Percentiles rank a stretch among this genome's conserved stretches.
phyloP scores from a whole-genome alignment of 2,329 filamentous ascomycete genomes.

The Aspergillus sp. region DNA sequence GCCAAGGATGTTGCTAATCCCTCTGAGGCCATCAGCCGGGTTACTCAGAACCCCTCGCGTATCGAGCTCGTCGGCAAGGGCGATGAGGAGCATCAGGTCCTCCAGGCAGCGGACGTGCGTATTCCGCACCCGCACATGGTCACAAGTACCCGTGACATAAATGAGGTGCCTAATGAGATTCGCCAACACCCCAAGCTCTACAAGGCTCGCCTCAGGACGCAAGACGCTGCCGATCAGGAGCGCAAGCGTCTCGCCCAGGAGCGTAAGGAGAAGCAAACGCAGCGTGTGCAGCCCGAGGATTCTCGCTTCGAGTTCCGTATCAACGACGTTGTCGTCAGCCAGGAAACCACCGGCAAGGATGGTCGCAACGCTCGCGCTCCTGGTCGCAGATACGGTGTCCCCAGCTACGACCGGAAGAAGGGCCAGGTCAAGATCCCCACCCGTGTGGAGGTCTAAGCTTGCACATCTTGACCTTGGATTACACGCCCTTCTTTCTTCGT shows the following conservation, averaged over 20 bases:
- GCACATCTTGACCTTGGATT: background rate
- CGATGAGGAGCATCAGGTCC: conserved; percentile 47
- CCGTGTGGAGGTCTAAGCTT: conserved; percentile 52
- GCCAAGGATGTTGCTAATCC: conserved; percentile 34
- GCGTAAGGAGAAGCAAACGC: conserved; percentile 46
- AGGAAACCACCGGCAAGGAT: conserved; percentile 56
- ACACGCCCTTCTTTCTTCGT: background rate
- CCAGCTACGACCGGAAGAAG: conserved; percentile 63
- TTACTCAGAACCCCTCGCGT: conserved; percentile 31
- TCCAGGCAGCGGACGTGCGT: conserved; percentile 63
- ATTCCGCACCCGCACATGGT: conserved; percentile 65
- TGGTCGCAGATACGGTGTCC: conserved; percentile 63
- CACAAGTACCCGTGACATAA: conserved; percentile 49
- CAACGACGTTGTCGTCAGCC: conserved; percentile 54
- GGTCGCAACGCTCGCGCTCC: conserved; percentile 56
- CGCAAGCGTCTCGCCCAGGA: conserved; percentile 43
- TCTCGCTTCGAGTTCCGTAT: conserved; percentile 63
- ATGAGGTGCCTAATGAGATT: conserved; percentile 38
- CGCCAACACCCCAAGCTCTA: conserved; percentile 42
- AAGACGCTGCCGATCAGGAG: conserved; percentile 42
- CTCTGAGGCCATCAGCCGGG: conserved; percentile 31
- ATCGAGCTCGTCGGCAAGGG: conserved; percentile 49
- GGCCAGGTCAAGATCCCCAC: conserved; percentile 65
- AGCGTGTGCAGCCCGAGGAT: conserved; percentile 47
- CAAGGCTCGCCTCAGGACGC: conserved; percentile 45